Evolutionary conservation across 768 basidiomycete genomes (phyloP).

Genomic region (Termitomyces sp.): DNA sequence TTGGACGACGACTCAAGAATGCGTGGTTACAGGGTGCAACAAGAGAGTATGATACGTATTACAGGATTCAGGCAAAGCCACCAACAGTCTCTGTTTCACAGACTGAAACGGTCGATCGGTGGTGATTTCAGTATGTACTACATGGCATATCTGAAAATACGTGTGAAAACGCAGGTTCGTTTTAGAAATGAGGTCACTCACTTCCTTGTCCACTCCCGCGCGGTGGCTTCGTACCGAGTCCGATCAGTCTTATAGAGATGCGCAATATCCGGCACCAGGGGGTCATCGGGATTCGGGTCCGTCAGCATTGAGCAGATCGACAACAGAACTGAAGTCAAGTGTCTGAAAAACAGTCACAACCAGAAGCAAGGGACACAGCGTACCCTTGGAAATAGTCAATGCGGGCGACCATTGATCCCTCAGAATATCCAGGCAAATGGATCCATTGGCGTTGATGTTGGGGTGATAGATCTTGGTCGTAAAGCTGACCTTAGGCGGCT

Average conservation of each 20-base stretch:
- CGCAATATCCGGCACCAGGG: conserved; percentile 97
- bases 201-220: conserved; percentile 99
- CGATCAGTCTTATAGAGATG: conserved; percentile 99
- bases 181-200: conserved; percentile 32
- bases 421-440: conserved; percentile 97
- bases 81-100: conserved; percentile 3
- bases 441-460: conserved; percentile 99
- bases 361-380: conserved; percentile 14
- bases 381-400: conserved; percentile 97
- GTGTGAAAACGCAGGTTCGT: background rate
- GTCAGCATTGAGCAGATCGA: conserved; percentile 99
- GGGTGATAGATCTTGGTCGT: conserved; percentile 99
- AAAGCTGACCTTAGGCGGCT: conserved; percentile 99
- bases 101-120: conserved; percentile 5
- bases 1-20: conserved; percentile 15
- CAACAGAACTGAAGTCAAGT: conserved; percentile 61
- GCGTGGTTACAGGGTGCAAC: conserved; percentile 15
- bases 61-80: conserved; percentile 14
- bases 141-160: conserved; percentile 42
- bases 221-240: conserved; percentile 93
- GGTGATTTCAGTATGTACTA: conserved; percentile 24
- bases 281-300: conserved; percentile 99
- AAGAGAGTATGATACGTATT: conserved; percentile 18
- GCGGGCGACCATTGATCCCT: conserved; percentile 99
- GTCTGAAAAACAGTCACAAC: background rate